Evolutionary conservation across 306 rosid genomes (phyloP).

Genomic region (Heteromeles arbutifolia): DNA sequence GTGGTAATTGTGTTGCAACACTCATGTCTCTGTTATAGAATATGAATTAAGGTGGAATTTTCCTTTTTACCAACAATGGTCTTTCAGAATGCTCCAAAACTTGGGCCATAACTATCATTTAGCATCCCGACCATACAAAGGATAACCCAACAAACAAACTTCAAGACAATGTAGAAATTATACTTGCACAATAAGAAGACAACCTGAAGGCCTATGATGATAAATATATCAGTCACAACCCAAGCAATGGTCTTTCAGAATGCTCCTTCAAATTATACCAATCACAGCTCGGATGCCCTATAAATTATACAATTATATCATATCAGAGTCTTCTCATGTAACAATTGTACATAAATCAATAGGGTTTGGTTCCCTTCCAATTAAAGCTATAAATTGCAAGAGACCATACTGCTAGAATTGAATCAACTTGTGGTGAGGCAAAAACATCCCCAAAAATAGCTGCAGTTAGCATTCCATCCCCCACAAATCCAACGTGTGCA

Average conservation of each 20-base stretch:
- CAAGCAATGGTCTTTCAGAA: too few relatives aligned
- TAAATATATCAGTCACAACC: too few relatives aligned
- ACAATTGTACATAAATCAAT: conserved; percentile 14
- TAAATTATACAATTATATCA: conserved; percentile 21
- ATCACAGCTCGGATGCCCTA: conserved; percentile 96
- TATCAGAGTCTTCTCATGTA: conserved; percentile 20
- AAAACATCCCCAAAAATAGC: conserved; percentile 93
- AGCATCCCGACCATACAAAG: background rate
- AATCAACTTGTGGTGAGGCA: conserved; percentile 81
- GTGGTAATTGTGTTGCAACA: background rate
- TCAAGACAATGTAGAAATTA: conserved; percentile 8
- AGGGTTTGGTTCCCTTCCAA: conserved; percentile 11
- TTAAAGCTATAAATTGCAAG: conserved; percentile 12
- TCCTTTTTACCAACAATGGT: background rate
- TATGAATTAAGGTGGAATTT: too few relatives aligned
- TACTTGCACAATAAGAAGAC: conserved; percentile 92
- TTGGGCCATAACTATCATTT: background rate
- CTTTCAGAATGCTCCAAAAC: background rate
- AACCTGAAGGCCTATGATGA: conserved; percentile 42
- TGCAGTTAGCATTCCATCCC: conserved; percentile 97
- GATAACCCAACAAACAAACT: background rate
- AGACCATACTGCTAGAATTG: conserved; percentile 74
- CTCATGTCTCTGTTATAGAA: too few relatives aligned
- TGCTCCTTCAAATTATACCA: conserved; percentile 23
- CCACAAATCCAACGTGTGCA: conserved; percentile 89